Evolutionary conservation across 805 yeast species (phyloP), one percentile per base, ranked within the genome.

Genomic region (Wickerhamiella shivajii): DNA sequence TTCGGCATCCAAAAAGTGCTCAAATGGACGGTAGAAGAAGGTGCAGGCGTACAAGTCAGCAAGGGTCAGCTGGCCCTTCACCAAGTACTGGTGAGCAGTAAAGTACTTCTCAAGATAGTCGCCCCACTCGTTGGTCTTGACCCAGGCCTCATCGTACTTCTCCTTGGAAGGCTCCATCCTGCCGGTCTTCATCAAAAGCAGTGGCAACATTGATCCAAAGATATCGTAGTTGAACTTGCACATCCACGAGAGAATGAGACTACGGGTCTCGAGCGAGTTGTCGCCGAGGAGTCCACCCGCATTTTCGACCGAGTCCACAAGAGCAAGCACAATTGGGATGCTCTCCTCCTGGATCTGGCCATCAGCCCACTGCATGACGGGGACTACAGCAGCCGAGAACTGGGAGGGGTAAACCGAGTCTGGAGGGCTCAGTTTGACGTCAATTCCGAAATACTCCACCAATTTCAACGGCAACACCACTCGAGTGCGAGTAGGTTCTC

Each of bases 121-220:
- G 41, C 62, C 54, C 34, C 61, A 53, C 29, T 47, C 49, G 27
- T 61, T 66, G 43, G 66, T 49, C 38, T 51, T 43, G 17, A 49
- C 67, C 15, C 36, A 34, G 30, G 60, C 60, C 24, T 60, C 64
- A 38, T 75, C 78, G 39, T 67, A 69, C 37, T 18, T 39, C 60
- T 74, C 76, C 71, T 79, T 78, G 77, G 78, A 76, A 75, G 71
- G 80, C 44, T 92, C 87, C 36, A 44, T 55, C 33, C 51, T 57
- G 49, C 93, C 94, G 31, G 57, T 49, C 36, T 77, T 51, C 45
- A 83, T 77, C 39, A 55, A 53, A 59, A 80, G 70, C 44, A 70
- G 69, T 24, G 43, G 48, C 39, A 67, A 67, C 44, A 69, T 69
- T 22, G 43, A 48, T 39, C 67, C 67, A 44, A 76, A 53, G 38